These are phyloP conservation scores for Scheffersomyces spartinae DNA, from an alignment of 805 yeast genomes.

Conservation along the genomic window DNA sequence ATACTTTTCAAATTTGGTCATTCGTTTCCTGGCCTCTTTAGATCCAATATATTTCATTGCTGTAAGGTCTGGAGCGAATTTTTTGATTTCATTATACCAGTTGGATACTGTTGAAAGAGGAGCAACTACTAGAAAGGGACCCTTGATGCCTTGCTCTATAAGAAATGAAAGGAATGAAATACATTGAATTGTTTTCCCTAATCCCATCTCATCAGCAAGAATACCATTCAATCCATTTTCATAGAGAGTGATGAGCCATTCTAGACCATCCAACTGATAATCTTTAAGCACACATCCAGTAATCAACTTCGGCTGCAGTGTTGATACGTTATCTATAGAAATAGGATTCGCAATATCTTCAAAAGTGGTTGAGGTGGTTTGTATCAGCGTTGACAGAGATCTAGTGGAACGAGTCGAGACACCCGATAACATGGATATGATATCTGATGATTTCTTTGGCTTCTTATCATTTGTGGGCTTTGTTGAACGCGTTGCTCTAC, in stretches of 20 bases:
- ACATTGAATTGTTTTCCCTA: constrained; percentile 88
- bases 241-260: constrained; percentile 80
- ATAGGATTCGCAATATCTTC: too few species aligned
- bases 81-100: constrained; percentile 66
- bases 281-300: constrained; percentile 53
- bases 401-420: too few species aligned
- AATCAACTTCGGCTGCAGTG: constrained; percentile 24
- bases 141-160: constrained; percentile 64
- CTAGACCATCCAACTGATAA: constrained; percentile 82
- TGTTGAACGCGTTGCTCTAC: background rate
- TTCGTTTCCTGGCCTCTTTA: constrained; percentile 40
- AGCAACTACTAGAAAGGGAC: constrained; percentile 70
- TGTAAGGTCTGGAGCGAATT: constrained; percentile 62
- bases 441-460: constrained; percentile 8
- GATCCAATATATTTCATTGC: constrained; percentile 55
- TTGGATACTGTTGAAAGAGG: constrained; percentile 80
- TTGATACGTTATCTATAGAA: too few species aligned
- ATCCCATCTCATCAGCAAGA: constrained; percentile 95
- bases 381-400: too few species aligned
- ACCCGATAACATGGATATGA: too few species aligned
- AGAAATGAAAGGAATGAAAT: constrained; percentile 68
- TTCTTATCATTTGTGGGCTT: background rate
- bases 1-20: constrained; percentile 21
- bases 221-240: constrained; percentile 94
- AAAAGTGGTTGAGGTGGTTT: too few species aligned